Evolutionary conservation across 306 rosid species (phyloP).

Genomic region (Casuarina equisetifolia): DNA sequence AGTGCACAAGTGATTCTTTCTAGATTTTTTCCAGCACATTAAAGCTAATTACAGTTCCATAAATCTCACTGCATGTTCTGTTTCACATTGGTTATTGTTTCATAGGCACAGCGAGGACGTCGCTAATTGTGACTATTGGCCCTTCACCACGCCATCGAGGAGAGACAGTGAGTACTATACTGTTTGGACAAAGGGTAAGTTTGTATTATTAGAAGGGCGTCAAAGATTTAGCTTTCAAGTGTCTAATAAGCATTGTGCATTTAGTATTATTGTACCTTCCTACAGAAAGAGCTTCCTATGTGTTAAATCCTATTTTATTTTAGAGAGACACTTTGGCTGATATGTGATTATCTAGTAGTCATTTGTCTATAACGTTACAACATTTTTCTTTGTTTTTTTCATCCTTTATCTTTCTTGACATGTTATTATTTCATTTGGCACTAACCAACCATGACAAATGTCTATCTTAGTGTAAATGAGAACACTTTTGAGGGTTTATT

Average conservation of each 20-base stretch:
- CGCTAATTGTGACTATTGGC: slow-evolving; percentile 91
- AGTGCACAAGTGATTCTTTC: neutral
- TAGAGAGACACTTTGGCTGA: slow-evolving; percentile 1
- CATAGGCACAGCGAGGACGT: slow-evolving; percentile 96
- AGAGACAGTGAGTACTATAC: slow-evolving; percentile 92
- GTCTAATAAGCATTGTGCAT: neutral
- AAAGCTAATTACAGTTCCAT: neutral
- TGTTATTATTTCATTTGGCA: neutral
- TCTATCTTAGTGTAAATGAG: neutral
- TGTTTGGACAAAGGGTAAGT: slow-evolving; percentile 95
- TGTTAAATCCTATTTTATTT: neutral
- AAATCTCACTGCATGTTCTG: neutral
- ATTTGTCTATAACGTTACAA: neutral
- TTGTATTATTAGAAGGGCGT: slow-evolving; percentile 22
- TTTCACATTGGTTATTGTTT: slow-evolving; percentile 24
- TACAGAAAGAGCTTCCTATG: neutral
- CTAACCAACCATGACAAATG: neutral
- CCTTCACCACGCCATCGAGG: slow-evolving; percentile 99
- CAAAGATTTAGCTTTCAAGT: neutral
- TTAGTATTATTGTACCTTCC: neutral
- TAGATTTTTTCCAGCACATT: neutral
- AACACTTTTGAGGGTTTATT: slow-evolving; percentile 3
- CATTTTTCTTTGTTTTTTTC: neutral
- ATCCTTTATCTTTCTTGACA: neutral
- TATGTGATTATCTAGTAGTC: neutral